phyloP scores from a whole-genome alignment of 495 filamentous ascomycete species.

The Ascodesmis nigricans region DNA sequence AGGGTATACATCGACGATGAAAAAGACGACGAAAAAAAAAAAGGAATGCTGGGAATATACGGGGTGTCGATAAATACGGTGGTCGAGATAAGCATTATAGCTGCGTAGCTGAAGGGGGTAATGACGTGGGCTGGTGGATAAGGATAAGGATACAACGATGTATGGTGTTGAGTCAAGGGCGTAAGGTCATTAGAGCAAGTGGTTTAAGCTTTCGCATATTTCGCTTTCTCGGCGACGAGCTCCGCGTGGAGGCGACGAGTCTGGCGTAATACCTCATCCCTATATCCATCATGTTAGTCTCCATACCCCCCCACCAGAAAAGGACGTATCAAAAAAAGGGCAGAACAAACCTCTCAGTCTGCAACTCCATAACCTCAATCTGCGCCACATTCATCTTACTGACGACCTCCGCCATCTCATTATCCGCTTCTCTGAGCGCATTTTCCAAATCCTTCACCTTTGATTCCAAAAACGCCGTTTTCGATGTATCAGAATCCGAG shows the following conservation, averaged over 20 bases:
- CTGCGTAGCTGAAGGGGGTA: background rate
- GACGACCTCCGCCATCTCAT: conserved; percentile 88
- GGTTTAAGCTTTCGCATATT: conserved; percentile 9
- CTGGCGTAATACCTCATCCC: conserved; percentile 66
- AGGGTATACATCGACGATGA: background rate
- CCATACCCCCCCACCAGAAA: conserved; percentile 1
- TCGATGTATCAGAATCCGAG: conserved; percentile 37
- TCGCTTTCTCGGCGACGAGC: conserved; percentile 25
- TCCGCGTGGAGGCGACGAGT: conserved; percentile 53
- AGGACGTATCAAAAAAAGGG: conserved; percentile 2
- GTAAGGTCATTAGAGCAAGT: background rate
- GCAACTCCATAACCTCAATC: conserved; percentile 78
- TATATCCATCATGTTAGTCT: conserved; percentile 24
- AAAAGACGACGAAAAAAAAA: background rate
- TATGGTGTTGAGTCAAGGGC: background rate
- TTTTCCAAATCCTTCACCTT: conserved; percentile 62
- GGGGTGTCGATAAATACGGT: background rate
- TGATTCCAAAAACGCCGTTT: conserved; percentile 50
- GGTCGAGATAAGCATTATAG: background rate
- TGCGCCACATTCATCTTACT: conserved; percentile 79
- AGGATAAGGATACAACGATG: background rate
- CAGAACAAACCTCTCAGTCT: conserved; percentile 61
- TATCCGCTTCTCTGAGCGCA: conserved; percentile 58
- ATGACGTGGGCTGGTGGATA: background rate
- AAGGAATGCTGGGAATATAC: background rate